Evolutionary conservation across 768 basidiomycete genomes (phyloP).

Genomic region (Podaxis sp.): DNA sequence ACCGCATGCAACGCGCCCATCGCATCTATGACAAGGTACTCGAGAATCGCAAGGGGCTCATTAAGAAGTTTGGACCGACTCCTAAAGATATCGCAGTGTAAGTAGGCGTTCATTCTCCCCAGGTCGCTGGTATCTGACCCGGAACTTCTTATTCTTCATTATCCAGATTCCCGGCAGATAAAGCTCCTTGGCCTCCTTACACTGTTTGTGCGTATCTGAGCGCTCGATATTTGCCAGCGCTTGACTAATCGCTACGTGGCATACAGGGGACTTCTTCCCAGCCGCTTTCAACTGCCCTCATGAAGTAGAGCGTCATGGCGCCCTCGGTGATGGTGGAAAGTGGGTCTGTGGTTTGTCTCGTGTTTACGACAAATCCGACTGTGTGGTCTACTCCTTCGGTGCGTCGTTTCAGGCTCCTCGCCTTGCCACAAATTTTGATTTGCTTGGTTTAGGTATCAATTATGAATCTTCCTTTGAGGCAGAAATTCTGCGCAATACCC

Average conservation of each 20-base stretch:
- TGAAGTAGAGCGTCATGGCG: conserved; percentile 45
- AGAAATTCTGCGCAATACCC: conserved; percentile 47
- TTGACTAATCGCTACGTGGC: background rate
- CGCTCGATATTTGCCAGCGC: background rate
- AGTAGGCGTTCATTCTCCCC: conserved; percentile 18
- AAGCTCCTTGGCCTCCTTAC: conserved; percentile 54
- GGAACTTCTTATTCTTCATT: background rate
- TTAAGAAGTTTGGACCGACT: conserved; percentile 53
- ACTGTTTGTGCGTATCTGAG: conserved; percentile 47
- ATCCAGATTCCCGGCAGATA: conserved; percentile 49
- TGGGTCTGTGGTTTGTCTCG: conserved; percentile 66
- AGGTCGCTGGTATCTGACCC: background rate
- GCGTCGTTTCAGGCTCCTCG: conserved; percentile 18
- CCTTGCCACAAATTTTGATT: background rate
- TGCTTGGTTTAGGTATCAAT: conserved; percentile 39
- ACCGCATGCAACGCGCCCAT: conserved; percentile 41
- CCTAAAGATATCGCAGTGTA: conserved; percentile 47
- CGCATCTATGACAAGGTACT: conserved; percentile 44
- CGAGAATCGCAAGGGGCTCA: conserved; percentile 41
- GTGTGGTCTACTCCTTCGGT: conserved; percentile 66
- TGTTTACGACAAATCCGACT: conserved; percentile 49
- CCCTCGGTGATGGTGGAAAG: conserved; percentile 67
- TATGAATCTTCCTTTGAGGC: conserved; percentile 66
- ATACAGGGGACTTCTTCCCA: conserved; percentile 54
- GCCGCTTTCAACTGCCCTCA: conserved; percentile 52